These are phyloP conservation scores for Allium cepa DNA, from an alignment of 106 monocot genomes.

Conservation along the genomic window DNA sequence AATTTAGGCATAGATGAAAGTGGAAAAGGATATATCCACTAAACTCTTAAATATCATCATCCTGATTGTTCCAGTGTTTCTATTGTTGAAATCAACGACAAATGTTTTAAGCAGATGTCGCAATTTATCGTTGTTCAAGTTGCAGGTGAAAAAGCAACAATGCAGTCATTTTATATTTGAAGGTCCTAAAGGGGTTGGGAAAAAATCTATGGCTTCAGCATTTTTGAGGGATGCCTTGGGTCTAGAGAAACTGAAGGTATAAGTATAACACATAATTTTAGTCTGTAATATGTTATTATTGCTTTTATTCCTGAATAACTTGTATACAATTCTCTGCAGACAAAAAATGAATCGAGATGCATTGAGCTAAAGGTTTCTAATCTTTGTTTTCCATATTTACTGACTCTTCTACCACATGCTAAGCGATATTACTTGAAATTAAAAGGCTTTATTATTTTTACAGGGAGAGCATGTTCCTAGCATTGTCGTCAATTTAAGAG, in stretches of 20 bases:
- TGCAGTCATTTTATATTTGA: conserved; percentile 41
- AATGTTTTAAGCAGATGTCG: neutral
- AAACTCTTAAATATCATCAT: no score
- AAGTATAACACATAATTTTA: neutral
- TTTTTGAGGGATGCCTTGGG: conserved; percentile 26
- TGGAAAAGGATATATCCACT: no score
- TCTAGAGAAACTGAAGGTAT: conserved; percentile 21
- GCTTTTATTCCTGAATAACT: no score
- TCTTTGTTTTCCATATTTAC: conserved; percentile 1
- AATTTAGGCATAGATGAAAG: no score
- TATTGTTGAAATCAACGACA: neutral
- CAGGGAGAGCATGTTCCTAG: conserved; percentile 25
- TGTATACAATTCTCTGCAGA: conserved; percentile 10
- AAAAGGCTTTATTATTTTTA: neutral
- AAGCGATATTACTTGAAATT: no score
- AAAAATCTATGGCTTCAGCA: conserved; percentile 33
- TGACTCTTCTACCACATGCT: neutral
- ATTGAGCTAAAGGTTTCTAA: conserved; percentile 33
- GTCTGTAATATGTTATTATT: no score
- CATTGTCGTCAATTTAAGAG: conserved; percentile 24
- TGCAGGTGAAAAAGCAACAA: conserved; percentile 16
- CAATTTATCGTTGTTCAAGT: conserved; percentile 1
- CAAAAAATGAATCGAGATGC: conserved; percentile 16
- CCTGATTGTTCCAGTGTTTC: neutral
- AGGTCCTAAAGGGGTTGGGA: conserved; percentile 42